A percentile compares a stretch with the other conserved stretches of the same genome.
Evolutionary conservation across 2,329 filamentous ascomycete genomes (phyloP).

Genomic region (Colletotrichum sansevieriae): DNA sequence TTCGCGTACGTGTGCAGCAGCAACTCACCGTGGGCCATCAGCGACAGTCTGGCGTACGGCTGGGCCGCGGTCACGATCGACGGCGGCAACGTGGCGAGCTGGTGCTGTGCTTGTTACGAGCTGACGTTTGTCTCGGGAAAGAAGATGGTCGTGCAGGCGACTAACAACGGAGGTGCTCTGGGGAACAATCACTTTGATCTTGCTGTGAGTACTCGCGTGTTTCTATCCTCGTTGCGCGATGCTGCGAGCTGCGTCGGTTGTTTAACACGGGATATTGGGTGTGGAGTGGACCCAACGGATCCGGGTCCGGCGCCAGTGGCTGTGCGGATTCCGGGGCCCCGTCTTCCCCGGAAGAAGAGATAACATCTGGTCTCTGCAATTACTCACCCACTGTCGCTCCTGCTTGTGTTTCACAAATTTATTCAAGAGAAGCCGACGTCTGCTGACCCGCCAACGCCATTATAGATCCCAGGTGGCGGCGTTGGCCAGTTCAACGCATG

Average conservation of each 20-base stretch:
- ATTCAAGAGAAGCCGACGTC: neutral
- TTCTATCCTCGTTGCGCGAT: no score
- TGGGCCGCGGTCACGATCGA: constrained; percentile 65
- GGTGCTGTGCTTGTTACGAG: constrained; percentile 71
- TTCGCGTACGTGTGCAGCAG: constrained; percentile 65
- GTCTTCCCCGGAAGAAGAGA: no score
- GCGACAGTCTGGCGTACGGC: constrained; percentile 64
- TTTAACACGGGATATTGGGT: neutral
- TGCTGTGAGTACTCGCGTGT: constrained; percentile 48
- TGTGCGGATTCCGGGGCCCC: no score
- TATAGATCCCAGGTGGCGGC: constrained; percentile 65
- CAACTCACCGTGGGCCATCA: constrained; percentile 65
- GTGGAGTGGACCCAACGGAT: neutral
- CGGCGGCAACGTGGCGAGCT: constrained; percentile 57
- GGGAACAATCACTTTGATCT: constrained; percentile 69
- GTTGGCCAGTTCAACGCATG: constrained; percentile 64
- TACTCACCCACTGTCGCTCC: neutral
- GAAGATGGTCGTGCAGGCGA: constrained; percentile 71
- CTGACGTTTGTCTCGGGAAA: constrained; percentile 70
- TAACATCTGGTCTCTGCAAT: no score
- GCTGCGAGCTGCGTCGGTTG: no score
- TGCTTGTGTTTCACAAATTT: neutral
- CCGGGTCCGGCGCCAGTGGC: neutral
- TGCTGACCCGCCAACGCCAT: neutral
- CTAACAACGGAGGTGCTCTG: constrained; percentile 69